These are phyloP conservation scores for Hibiscus syriacus DNA, from an alignment of 345 rosid genomes.

Conservation along the genomic window DNA sequence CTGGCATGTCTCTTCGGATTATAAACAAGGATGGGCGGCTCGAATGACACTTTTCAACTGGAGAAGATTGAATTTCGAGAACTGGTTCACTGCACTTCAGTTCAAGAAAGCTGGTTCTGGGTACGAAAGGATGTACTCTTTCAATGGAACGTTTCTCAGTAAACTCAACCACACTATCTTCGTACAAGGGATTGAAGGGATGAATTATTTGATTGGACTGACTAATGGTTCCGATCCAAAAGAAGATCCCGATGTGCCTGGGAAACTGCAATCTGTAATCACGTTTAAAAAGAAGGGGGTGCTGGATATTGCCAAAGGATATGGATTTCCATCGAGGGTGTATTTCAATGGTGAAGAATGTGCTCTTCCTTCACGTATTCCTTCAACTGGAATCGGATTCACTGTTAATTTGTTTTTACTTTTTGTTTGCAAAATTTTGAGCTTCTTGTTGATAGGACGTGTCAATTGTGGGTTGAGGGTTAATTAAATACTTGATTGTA, in stretches of 20 bases:
- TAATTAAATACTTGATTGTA: background rate
- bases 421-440: background rate
- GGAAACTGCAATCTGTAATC: conserved; percentile 53
- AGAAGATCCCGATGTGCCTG: conserved; percentile 40
- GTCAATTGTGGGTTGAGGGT: background rate
- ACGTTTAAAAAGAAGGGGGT: conserved; percentile 53
- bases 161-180: conserved; percentile 20
- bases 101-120: conserved; percentile 21
- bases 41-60: conserved; percentile 41
- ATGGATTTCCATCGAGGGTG: conserved; percentile 79
- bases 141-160: conserved; percentile 24
- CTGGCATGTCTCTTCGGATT: conserved; percentile 37
- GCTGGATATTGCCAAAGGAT: conserved; percentile 53
- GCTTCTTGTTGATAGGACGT: background rate
- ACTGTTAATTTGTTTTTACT: background rate
- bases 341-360: conserved; percentile 92
- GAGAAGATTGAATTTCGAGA: conserved; percentile 19
- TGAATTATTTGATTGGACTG: conserved; percentile 31
- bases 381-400: conserved; percentile 11
- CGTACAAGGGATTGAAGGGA: conserved; percentile 21
- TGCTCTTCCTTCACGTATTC: conserved; percentile 54
- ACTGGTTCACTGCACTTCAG: conserved; percentile 34
- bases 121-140: conserved; percentile 34
- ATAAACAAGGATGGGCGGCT: conserved; percentile 28
- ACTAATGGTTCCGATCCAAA: conserved; percentile 26